A percentile compares a stretch with the other conserved stretches of the same genome.
Conservation (phyloP, 2,329 filamentous ascomycete species). For the Eurotiales sp. region DNA sequence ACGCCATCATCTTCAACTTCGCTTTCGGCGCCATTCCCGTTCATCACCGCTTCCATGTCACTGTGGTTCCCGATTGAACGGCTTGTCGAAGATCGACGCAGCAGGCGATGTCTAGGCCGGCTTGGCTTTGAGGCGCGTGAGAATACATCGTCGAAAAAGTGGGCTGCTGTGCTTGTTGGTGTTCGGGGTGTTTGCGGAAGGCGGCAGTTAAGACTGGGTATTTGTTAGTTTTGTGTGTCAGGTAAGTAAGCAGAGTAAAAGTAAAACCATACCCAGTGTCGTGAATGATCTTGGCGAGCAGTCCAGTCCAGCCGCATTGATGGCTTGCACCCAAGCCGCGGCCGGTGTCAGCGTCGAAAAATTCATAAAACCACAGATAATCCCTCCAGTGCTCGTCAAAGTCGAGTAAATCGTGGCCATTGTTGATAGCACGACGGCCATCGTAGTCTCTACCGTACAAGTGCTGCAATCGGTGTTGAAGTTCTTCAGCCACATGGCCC, state of each 20-base stretch:
- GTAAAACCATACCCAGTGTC: slow-evolving; percentile 72
- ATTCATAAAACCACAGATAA: slow-evolving; percentile 93
- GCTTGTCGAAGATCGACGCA: slow-evolving; percentile 75
- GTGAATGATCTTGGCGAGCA: slow-evolving; percentile 96
- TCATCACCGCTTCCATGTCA: slow-evolving; percentile 61
- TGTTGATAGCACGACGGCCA: slow-evolving; percentile 84
- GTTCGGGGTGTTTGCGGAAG: slow-evolving; percentile 90
- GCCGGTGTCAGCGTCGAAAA: slow-evolving; percentile 90
- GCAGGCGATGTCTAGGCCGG: slow-evolving; percentile 40
- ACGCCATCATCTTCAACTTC: slow-evolving; percentile 36
- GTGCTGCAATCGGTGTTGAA: slow-evolving; percentile 92
- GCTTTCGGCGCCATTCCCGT: slow-evolving; percentile 30
- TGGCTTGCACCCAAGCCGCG: slow-evolving; percentile 88
- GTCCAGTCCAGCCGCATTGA: slow-evolving; percentile 93
- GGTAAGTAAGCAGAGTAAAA: neutral
- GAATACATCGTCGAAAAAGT: slow-evolving; percentile 94
- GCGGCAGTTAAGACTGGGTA: slow-evolving; percentile 73
- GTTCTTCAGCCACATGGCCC: slow-evolving; percentile 88
- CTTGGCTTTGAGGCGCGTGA: slow-evolving; percentile 49
- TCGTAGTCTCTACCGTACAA: slow-evolving; percentile 81
- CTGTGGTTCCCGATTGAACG: slow-evolving; percentile 81
- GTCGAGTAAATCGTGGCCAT: slow-evolving; percentile 77
- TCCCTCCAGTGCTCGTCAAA: slow-evolving; percentile 93
- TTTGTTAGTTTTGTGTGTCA: neutral
- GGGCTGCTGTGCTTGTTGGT: slow-evolving; percentile 74